These are phyloP conservation scores for Sugiyamaella qingdaonensis DNA, from an alignment of 805 yeast genomes.

Conservation along the genomic window DNA sequence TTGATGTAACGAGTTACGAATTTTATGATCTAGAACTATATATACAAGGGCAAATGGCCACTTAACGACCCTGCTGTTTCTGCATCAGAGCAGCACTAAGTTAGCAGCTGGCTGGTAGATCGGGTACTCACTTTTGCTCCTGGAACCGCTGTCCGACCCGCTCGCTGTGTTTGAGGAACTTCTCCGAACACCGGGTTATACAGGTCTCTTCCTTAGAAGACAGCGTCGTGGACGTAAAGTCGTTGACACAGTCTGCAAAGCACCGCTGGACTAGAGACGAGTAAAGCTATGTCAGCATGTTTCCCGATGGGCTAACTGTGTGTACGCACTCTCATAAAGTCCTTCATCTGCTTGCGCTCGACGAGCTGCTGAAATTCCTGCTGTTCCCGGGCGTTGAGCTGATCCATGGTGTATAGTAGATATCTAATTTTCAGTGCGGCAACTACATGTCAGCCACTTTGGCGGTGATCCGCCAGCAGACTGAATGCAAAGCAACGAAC, in stretches of 20 bases:
- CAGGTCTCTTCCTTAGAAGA: constrained; percentile 83
- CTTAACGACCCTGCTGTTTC: constrained; percentile 16
- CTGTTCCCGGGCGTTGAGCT: constrained; percentile 90
- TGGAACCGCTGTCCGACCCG: constrained; percentile 99
- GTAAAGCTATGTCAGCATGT: constrained; percentile 46
- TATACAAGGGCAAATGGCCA: background rate
- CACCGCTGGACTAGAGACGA: constrained; percentile 95
- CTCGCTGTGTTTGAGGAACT: constrained; percentile 96
- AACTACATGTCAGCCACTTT: background rate
- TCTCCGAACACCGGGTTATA: constrained; percentile 89
- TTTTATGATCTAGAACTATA: no score
- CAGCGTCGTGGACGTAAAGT: constrained; percentile 88
- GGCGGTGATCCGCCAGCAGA: no score
- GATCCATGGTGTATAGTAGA: constrained; percentile 59
- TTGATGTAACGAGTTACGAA: no score
- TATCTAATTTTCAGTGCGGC: constrained; percentile 2
- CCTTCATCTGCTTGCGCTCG: constrained; percentile 97
- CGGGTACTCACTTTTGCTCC: constrained; percentile 69
- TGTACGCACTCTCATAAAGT: constrained; percentile 79
- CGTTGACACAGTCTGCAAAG: constrained; percentile 96
- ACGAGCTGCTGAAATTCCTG: constrained; percentile 93
- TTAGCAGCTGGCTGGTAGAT: background rate
- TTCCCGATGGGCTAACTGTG: background rate
- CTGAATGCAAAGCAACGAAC: no score
- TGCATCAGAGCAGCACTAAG: constrained; percentile 23